These are phyloP conservation scores for Pseudogymnoascus sp. DNA, from an alignment of 2,329 filamentous ascomycete genomes.

Conservation along the genomic window DNA sequence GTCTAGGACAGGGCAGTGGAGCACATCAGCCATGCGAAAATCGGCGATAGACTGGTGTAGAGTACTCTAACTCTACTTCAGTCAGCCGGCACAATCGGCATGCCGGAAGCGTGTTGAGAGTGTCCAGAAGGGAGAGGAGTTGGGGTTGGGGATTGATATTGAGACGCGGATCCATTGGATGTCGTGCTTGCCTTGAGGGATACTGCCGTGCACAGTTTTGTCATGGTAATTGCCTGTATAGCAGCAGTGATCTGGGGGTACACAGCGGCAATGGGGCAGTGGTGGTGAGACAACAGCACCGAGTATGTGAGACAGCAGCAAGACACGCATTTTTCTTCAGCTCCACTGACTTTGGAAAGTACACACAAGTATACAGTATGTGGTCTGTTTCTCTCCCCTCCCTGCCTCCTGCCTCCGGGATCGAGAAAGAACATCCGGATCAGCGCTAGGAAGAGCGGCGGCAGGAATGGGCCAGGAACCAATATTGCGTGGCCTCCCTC, in stretches of 20 bases:
- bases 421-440: not conserved
- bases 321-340: slow-evolving; percentile 8
- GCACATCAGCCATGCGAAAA: not conserved
- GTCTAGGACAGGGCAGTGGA: no score
- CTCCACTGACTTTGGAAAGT: not conserved
- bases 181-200: not conserved
- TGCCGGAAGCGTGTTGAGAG: not conserved
- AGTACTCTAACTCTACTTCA: not conserved
- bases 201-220: not conserved
- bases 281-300: slow-evolving; percentile 4
- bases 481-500: slow-evolving; percentile 1
- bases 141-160: not conserved
- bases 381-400: not conserved
- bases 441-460: not conserved
- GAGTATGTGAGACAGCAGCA: slow-evolving; percentile 3
- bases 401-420: not conserved
- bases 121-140: not conserved
- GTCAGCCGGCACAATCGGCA: not conserved
- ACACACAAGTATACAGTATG: not conserved
- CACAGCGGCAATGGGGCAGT: not conserved
- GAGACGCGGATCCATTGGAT: not conserved
- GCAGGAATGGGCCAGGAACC: not conserved
- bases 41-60: not conserved
- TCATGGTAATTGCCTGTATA: not conserved
- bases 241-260: not conserved